Conservation (phyloP, 2,329 filamentous ascomycete species). For the Fusarium sp. region DNA sequence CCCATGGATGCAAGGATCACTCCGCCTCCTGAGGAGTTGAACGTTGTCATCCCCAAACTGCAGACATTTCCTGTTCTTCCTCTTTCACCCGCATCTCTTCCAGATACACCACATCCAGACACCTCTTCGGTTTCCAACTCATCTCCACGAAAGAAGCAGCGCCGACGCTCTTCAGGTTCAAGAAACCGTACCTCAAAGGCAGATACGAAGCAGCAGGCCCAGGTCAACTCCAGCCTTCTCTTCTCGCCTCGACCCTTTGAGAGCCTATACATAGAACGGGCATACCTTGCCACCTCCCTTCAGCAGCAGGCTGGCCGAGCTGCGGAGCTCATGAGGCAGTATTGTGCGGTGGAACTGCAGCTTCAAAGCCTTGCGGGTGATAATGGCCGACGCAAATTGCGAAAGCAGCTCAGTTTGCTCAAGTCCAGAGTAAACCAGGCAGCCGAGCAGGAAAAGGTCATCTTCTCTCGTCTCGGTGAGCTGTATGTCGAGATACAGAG, state of each 20-base stretch:
- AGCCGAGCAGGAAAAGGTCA: constrained; percentile 61
- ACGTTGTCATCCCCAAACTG: constrained; percentile 16
- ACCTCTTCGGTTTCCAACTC: background rate
- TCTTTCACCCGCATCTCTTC: constrained; percentile 18
- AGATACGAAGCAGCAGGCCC: constrained; percentile 14
- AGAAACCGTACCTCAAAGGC: constrained; percentile 4
- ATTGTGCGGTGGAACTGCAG: constrained; percentile 55
- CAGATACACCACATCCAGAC: constrained; percentile 18
- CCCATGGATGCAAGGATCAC: constrained; percentile 41
- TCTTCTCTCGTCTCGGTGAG: constrained; percentile 63
- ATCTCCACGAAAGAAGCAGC: constrained; percentile 14
- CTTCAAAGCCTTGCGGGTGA: constrained; percentile 44
- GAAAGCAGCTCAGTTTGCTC: constrained; percentile 60
- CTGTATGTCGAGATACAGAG: constrained; percentile 64
- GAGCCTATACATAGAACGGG: constrained; percentile 60
- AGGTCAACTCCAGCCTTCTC: constrained; percentile 36
- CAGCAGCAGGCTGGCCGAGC: constrained; percentile 57
- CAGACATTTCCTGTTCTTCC: constrained; percentile 21
- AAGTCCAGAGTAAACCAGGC: constrained; percentile 60
- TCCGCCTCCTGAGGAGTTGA: constrained; percentile 36
- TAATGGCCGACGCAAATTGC: constrained; percentile 52
- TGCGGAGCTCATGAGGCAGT: constrained; percentile 55
- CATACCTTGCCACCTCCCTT: constrained; percentile 60
- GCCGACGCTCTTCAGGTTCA: constrained; percentile 32
- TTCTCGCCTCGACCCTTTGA: constrained; percentile 58